Conservation (phyloP, 2,329 filamentous ascomycete species). For the Fusarium coffeatum region DNA sequence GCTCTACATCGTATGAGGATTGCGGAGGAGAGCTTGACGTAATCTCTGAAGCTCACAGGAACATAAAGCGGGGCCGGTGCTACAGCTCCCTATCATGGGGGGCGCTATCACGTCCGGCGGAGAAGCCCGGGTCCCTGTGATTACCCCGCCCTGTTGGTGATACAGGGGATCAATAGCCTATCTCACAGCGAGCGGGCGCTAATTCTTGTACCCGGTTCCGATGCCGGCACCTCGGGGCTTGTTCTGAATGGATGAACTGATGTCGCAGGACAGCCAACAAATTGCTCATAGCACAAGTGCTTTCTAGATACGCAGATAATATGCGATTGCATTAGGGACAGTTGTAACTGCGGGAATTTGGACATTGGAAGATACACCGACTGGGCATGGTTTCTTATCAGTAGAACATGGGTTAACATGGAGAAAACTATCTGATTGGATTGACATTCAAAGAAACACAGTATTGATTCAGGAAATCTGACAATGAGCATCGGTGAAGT, state of each 20-base stretch:
- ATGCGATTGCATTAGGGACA: too few species aligned
- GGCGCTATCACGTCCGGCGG: neutral
- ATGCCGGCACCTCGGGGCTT: neutral
- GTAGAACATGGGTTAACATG: too few species aligned
- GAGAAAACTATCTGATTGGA: too few species aligned
- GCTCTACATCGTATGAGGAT: neutral
- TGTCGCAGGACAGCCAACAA: neutral
- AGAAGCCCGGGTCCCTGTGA: neutral
- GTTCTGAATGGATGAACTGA: neutral
- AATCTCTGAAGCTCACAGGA: neutral
- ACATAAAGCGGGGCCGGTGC: neutral
- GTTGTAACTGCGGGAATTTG: fast-evolving
- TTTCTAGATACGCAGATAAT: neutral
- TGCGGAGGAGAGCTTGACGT: neutral
- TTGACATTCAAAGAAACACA: too few species aligned
- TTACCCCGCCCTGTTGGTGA: neutral
- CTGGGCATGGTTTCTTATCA: too few species aligned
- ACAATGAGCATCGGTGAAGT: fast-evolving
- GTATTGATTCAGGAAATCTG: fast-evolving
- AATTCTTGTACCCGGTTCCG: neutral
- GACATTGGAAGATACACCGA: too few species aligned
- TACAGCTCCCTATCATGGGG: neutral
- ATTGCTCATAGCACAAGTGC: too few species aligned
- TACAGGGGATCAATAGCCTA: neutral
- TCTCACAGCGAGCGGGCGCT: neutral